These are phyloP conservation scores for Camelina hispida DNA, from an alignment of 345 rosid genomes.

Conservation along the genomic window DNA sequence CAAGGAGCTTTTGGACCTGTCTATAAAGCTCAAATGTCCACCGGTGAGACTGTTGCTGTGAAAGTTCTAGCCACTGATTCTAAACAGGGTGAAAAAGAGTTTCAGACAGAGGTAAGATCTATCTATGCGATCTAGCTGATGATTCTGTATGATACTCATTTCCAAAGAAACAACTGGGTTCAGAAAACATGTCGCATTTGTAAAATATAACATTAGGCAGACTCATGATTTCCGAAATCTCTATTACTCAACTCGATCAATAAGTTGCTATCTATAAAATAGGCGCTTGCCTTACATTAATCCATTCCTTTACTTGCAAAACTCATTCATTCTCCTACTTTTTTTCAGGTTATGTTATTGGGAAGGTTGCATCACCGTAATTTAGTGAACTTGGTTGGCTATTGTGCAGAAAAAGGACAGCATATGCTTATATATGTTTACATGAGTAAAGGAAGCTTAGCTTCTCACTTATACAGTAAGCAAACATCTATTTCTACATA, in stretches of 20 bases:
- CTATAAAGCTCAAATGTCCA: slow-evolving; percentile 94
- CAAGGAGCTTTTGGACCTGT: slow-evolving; percentile 99
- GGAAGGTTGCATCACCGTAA: slow-evolving; percentile 98
- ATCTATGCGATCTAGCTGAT: background rate
- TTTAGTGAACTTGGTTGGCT: slow-evolving; percentile 93
- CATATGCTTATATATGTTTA: slow-evolving; percentile 95
- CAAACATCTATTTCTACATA: background rate
- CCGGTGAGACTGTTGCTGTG: slow-evolving; percentile 91
- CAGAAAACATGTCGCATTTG: background rate
- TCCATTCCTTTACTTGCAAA: background rate
- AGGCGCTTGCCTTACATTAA: background rate
- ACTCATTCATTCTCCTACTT: background rate
- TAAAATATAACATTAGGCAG: background rate
- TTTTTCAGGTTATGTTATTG: slow-evolving; percentile 80
- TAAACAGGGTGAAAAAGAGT: slow-evolving; percentile 97
- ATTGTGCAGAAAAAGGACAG: slow-evolving; percentile 94
- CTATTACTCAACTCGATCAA: slow-evolving; percentile 2
- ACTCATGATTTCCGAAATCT: background rate
- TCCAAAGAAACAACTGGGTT: background rate
- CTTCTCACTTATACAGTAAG: slow-evolving; percentile 95
- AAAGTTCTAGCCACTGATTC: slow-evolving; percentile 97
- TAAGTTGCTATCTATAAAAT: background rate
- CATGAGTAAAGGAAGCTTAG: slow-evolving; percentile 97
- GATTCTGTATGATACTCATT: background rate
- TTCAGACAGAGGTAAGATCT: slow-evolving; percentile 85